Percentiles rank a stretch among this genome's conserved stretches.
These are phyloP conservation scores for Kokia cookei DNA, from an alignment of 441 rosid genomes.

Conservation along the genomic window DNA sequence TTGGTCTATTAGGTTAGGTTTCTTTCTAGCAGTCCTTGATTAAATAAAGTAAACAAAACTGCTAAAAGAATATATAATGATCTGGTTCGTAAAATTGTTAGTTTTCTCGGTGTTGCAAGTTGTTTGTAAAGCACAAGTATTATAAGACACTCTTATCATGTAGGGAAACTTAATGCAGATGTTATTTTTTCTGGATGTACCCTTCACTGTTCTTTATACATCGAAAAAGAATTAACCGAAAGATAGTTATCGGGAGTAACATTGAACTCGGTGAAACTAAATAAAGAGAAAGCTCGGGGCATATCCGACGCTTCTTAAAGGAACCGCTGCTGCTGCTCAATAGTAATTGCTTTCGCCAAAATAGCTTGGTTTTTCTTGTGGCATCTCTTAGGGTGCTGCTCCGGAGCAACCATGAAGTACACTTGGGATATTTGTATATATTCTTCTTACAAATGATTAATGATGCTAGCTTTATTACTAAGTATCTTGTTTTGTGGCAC, in stretches of 20 bases:
- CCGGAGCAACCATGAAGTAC: background rate
- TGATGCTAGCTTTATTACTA: background rate
- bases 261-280: background rate
- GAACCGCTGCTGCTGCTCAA: background rate
- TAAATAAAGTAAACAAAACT: background rate
- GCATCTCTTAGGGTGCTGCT: background rate
- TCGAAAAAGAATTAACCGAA: background rate
- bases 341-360: background rate
- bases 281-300: background rate
- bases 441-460: too few relatives aligned
- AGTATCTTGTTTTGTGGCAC: slow-evolving; percentile 8
- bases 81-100: background rate
- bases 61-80: background rate
- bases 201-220: background rate
- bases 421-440: background rate
- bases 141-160: background rate
- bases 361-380: background rate
- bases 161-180: background rate
- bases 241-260: background rate
- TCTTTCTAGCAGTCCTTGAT: background rate
- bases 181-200: background rate
- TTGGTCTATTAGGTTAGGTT: background rate
- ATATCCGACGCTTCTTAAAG: background rate
- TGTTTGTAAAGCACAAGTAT: background rate
- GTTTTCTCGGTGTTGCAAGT: background rate